Percentiles rank a stretch among this genome's conserved stretches.
These are phyloP conservation scores for Acrocalymma vagum DNA, from an alignment of 2,329 filamentous ascomycete genomes.

Conservation along the genomic window DNA sequence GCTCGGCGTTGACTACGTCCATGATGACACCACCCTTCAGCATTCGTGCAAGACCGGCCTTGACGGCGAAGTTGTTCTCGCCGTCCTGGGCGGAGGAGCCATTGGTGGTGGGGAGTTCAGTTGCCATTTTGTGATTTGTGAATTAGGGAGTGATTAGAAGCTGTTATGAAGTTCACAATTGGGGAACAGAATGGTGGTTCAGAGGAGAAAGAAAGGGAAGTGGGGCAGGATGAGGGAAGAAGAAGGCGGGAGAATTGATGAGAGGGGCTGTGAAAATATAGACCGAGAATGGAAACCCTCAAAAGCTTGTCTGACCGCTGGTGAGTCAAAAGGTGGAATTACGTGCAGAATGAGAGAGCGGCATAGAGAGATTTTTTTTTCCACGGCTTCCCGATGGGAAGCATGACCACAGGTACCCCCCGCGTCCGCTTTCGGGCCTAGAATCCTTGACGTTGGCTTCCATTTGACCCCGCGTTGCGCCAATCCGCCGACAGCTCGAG, in stretches of 20 bases:
- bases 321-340: too few relatives aligned
- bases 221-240: neutral
- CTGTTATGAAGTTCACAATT: neutral
- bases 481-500: too few relatives aligned
- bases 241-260: neutral
- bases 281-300: neutral
- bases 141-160: conserved; percentile 1
- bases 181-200: neutral
- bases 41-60: conserved; percentile 96
- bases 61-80: conserved; percentile 79
- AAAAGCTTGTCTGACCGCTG: too few relatives aligned
- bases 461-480: too few relatives aligned
- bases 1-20: conserved; percentile 94
- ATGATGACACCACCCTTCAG: conserved; percentile 99
- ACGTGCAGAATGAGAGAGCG: too few relatives aligned
- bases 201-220: conserved; percentile 4
- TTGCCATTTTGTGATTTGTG: conserved; percentile 47
- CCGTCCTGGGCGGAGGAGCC: conserved; percentile 54
- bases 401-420: too few relatives aligned
- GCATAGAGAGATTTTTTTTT: too few relatives aligned
- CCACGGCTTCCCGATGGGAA: too few relatives aligned
- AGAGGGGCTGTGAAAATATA: conserved; percentile 1
- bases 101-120: conserved; percentile 59
- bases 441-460: too few relatives aligned
- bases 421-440: too few relatives aligned